Base-by-base conservation (phyloP, 1,139 yeast genomes). In the Maudiozyma humilis region DNA sequence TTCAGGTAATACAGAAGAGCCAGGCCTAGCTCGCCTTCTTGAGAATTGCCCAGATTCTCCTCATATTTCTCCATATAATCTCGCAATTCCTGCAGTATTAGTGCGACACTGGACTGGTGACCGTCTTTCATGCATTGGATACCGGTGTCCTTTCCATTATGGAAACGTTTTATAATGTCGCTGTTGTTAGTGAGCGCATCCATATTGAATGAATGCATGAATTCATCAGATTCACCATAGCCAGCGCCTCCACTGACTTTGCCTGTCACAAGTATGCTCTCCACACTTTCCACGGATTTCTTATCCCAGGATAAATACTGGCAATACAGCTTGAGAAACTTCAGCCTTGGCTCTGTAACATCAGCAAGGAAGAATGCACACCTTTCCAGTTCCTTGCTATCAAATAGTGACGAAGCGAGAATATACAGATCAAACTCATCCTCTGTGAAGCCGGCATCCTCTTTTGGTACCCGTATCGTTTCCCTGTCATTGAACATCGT, bases 351-450 rank as follows among this genome's bases (percentile, higher is more conserved):
- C 47, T 79, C 72, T 25, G 58, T 63, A 40, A 81, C 76, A 27
- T 71, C 71, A 45, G 69, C 70, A 47, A 89, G 66, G 16, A 72
- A 71, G 52, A 72, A 69, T 1, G 85, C 78, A 47, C 93, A 85
- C 30, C 98, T 67, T 47, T 82, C 93, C 58, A 82, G 89, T 60
- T 91, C 98, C 54, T 84, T 82, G 57, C 89, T 79, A 55, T 79
- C 82, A 67, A 91, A 87, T 55, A 84, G 82, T 0, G 86, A 63
- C 46, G 79, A 78, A 0, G 94, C 96, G 25, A 87, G 66, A 12
- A 77, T 55, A 35, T 79, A 63, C 48, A 64, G 63, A 43, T 72
- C 73, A 41, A 62, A 59, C 35, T 78, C 82, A 13, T 67, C 46
- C 23, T 56, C 58, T 19, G 53, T 53, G 38, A 50, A 47, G 3